A percentile compares a stretch with the other conserved stretches of the same genome.
phyloP scores from a whole-genome alignment of 768 basidiomycete genomes.

The Rickenella mellea region DNA sequence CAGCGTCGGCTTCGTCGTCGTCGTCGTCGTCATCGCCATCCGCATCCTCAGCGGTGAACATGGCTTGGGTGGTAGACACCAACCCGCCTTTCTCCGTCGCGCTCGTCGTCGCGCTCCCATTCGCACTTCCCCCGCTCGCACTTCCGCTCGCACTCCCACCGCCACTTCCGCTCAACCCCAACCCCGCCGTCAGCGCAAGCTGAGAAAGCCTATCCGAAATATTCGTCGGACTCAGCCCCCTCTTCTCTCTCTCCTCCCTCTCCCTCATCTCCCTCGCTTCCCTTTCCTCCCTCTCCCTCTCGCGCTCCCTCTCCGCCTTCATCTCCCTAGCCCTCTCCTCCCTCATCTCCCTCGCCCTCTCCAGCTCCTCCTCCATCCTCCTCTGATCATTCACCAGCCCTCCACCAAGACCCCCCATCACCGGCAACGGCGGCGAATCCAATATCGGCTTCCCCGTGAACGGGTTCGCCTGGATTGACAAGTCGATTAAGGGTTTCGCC shows the following conservation, averaged over 20 bases:
- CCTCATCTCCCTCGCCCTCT: constrained; percentile 7
- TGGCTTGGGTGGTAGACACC: background rate
- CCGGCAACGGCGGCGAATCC: too few relatives aligned
- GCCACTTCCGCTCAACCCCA: too few relatives aligned
- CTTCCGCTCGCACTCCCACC: too few relatives aligned
- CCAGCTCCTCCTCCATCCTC: constrained; percentile 1
- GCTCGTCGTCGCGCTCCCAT: too few relatives aligned
- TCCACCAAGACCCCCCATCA: too few relatives aligned
- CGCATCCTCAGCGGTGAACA: constrained; percentile 1
- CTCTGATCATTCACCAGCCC: background rate
- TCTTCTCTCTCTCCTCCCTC: constrained; percentile 1
- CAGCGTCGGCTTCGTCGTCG: too few relatives aligned
- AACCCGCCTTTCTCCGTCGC: background rate
- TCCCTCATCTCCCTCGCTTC: constrained; percentile 6
- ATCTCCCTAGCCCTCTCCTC: constrained; percentile 9
- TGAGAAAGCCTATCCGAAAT: background rate
- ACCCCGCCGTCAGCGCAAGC: background rate
- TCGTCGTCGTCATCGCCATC: constrained; percentile 2
- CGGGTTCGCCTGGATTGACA: background rate
- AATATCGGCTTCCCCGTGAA: background rate
- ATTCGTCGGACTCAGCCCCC: constrained; percentile 5
- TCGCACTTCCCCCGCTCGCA: too few relatives aligned
- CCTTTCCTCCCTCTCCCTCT: constrained; percentile 1
- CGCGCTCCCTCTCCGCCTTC: constrained; percentile 6
- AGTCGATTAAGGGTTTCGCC: background rate